phyloP scores from a whole-genome alignment of 345 rosid genomes.

The Citrus unshiu region DNA sequence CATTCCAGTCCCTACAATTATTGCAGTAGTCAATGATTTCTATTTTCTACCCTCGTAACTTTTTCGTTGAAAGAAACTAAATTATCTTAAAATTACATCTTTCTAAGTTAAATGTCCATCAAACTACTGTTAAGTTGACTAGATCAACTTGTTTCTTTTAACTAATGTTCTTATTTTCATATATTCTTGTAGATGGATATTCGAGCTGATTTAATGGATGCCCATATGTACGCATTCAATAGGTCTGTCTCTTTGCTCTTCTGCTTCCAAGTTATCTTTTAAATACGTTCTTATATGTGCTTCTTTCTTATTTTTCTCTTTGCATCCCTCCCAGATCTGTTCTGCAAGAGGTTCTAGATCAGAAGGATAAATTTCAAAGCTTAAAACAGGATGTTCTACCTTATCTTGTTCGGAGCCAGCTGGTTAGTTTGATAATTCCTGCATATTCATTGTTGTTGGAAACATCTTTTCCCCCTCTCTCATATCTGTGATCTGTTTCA shows the following conservation, averaged over 20 bases:
- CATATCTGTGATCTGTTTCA: constrained; percentile 13
- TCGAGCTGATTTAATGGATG: constrained; percentile 92
- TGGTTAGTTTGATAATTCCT: constrained; percentile 59
- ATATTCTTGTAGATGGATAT: constrained; percentile 72
- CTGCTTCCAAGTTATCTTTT: constrained; percentile 9
- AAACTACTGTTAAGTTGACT: neutral
- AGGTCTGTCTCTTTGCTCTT: constrained; percentile 43
- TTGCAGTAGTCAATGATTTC: too few species aligned
- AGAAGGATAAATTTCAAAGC: constrained; percentile 71
- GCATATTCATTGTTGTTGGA: constrained; percentile 1
- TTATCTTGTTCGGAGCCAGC: constrained; percentile 86
- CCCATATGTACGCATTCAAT: constrained; percentile 95
- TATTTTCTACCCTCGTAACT: too few species aligned
- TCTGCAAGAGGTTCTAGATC: constrained; percentile 68
- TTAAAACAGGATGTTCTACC: constrained; percentile 84
- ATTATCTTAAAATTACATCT: too few species aligned
- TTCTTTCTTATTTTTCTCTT: neutral
- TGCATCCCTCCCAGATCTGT: constrained; percentile 49
- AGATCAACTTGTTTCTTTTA: constrained; percentile 4
- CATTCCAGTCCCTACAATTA: too few species aligned
- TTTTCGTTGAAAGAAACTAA: too few species aligned
- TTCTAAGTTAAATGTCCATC: neutral
- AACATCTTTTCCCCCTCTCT: neutral
- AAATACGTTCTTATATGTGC: neutral
- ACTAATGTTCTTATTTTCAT: constrained; percentile 18